Evolutionary conservation across 2,329 filamentous ascomycete species (phyloP).

Genomic region (Fusarium begoniae): DNA sequence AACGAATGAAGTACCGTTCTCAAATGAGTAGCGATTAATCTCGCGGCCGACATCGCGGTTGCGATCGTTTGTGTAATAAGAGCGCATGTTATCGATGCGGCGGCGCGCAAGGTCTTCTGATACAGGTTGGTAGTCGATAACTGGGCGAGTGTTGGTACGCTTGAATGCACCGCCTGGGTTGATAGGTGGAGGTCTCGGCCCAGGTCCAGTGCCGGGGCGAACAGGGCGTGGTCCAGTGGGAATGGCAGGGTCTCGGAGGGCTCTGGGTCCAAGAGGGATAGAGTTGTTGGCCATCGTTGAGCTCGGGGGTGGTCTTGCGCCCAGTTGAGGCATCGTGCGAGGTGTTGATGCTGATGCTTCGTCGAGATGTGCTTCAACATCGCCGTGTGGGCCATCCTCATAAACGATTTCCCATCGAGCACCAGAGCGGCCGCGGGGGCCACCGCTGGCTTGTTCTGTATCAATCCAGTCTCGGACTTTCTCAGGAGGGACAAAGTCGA

Average conservation of each 20-base stretch:
- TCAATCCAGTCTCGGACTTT: slow-evolving; percentile 79
- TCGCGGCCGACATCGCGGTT: slow-evolving; percentile 55
- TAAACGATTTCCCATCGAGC: slow-evolving; percentile 80
- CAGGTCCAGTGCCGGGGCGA: slow-evolving; percentile 46
- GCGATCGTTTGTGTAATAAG: slow-evolving; percentile 56
- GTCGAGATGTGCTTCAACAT: slow-evolving; percentile 64
- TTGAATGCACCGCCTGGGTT: slow-evolving; percentile 36
- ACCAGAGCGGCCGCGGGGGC: slow-evolving; percentile 50
- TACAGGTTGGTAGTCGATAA: slow-evolving; percentile 65
- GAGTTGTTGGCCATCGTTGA: slow-evolving; percentile 43
- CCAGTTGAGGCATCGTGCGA: slow-evolving; percentile 25
- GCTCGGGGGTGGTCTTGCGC: slow-evolving; percentile 24
- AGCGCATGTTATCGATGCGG: slow-evolving; percentile 67
- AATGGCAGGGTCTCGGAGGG: slow-evolving; percentile 34
- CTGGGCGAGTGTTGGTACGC: slow-evolving; percentile 54
- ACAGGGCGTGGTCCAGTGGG: slow-evolving; percentile 52
- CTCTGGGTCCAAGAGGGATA: slow-evolving; percentile 51
- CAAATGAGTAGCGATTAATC: slow-evolving; percentile 78
- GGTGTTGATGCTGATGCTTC: slow-evolving; percentile 35
- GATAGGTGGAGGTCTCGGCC: slow-evolving; percentile 34
- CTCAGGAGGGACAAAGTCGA: slow-evolving; percentile 87
- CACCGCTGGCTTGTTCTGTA: slow-evolving; percentile 64
- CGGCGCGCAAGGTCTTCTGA: slow-evolving; percentile 69
- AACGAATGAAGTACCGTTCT: slow-evolving; percentile 71
- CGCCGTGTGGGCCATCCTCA: slow-evolving; percentile 62